These are phyloP conservation scores for Phytophthora quininea DNA, from an alignment of 352 stramenopile species.

Conservation along the genomic window DNA sequence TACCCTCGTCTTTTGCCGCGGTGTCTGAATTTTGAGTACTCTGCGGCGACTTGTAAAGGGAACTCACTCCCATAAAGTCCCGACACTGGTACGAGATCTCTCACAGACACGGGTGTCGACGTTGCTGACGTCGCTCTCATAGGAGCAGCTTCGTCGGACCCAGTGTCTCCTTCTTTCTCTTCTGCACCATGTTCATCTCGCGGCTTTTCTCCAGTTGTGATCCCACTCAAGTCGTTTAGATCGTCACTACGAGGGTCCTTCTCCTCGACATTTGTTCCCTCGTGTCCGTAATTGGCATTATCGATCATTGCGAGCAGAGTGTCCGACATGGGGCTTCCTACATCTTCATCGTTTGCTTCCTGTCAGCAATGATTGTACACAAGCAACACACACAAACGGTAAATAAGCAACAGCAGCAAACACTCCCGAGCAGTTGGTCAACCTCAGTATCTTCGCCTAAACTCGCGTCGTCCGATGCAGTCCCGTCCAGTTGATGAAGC, in stretches of 20 bases:
- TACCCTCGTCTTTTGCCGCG: constrained; percentile 43
- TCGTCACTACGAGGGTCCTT: too few relatives aligned
- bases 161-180: background rate
- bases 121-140: constrained; percentile 10
- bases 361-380: background rate
- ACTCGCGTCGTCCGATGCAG: constrained; percentile 22
- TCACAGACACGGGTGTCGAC: constrained; percentile 25
- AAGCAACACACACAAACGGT: background rate
- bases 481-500: constrained; percentile 42
- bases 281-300: background rate
- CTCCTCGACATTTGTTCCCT: background rate
- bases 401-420: background rate
- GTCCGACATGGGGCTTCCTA: background rate
- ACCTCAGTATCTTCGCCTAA: constrained; percentile 9
- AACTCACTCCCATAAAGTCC: constrained; percentile 45
- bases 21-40: constrained; percentile 48
- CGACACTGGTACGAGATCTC: constrained; percentile 45
- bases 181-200: background rate
- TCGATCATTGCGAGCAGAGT: background rate
- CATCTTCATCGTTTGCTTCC: background rate
- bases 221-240: too few relatives aligned
- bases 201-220: too few relatives aligned
- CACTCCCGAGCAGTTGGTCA: background rate
- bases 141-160: background rate
- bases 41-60: constrained; percentile 48